phyloP scores from a whole-genome alignment of 1,284 basidiomycete species.

The Tranzscheliella williamsii region DNA sequence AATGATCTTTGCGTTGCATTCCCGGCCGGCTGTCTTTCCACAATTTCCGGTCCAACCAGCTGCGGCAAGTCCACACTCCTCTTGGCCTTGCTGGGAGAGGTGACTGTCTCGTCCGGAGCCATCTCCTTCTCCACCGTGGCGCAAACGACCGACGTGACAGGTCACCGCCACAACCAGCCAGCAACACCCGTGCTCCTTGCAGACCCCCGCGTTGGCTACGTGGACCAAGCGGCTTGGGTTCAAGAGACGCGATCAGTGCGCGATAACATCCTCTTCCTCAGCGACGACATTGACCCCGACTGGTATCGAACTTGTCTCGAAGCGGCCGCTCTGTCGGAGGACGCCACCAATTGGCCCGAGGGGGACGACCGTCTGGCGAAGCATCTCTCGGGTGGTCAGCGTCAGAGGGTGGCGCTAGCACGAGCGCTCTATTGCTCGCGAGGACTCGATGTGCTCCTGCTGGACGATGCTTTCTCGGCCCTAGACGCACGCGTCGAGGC shows the following conservation, averaged over 20 bases:
- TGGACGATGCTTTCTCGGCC: neutral
- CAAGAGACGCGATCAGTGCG: constrained; percentile 20
- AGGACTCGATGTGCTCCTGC: neutral
- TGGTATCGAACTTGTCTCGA: constrained; percentile 33
- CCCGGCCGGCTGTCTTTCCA: constrained; percentile 9
- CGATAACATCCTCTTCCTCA: constrained; percentile 40
- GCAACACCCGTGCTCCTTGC: neutral
- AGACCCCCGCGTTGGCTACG: constrained; percentile 19
- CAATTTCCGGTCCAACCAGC: constrained; percentile 41
- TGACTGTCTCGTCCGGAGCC: neutral
- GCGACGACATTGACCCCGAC: constrained; percentile 9
- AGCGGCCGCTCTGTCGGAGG: constrained; percentile 34
- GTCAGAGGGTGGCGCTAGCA: constrained; percentile 40
- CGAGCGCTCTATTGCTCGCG: constrained; percentile 32
- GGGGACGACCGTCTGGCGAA: constrained; percentile 40
- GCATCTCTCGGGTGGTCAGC: constrained; percentile 45
- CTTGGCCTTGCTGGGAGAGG: constrained; percentile 38
- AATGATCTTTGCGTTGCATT: constrained; percentile 19
- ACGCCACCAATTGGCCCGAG: constrained; percentile 31
- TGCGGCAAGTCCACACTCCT: constrained; percentile 45
- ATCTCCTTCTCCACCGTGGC: neutral
- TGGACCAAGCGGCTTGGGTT: constrained; percentile 39
- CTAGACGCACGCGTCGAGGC: constrained; percentile 17
- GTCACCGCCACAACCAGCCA: too few species aligned
- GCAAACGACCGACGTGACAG: too few species aligned